Conservation (phyloP, 2,329 filamentous ascomycete genomes). For the Sclerotinia borealis region DNA sequence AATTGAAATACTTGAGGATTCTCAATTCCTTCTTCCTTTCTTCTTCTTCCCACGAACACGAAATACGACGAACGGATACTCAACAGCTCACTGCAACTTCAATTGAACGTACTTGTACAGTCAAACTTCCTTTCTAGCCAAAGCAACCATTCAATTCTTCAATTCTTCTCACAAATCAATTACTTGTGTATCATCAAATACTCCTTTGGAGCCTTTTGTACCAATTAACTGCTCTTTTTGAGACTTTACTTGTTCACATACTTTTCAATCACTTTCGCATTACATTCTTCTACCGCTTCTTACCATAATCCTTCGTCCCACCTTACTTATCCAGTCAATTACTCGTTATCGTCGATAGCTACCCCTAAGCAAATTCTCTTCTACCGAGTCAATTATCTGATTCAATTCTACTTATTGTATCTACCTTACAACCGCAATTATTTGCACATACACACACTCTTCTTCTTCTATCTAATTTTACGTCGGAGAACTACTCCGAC, state of each 20-base stretch:
- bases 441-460: background rate
- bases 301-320: background rate
- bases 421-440: background rate
- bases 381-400: background rate
- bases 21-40: background rate
- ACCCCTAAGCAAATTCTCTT: background rate
- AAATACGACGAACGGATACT: background rate
- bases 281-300: background rate
- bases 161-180: background rate
- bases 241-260: fast-evolving
- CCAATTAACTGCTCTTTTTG: background rate
- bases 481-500: background rate
- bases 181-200: background rate
- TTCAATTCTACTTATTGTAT: background rate
- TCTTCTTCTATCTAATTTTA: background rate
- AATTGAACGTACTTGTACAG: background rate
- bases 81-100: background rate
- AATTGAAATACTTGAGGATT: background rate
- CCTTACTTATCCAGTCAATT: background rate
- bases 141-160: too few relatives aligned
- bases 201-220: background rate
- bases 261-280: background rate
- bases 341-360: background rate
- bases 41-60: background rate
- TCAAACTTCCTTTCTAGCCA: background rate